Base-by-base conservation (phyloP, 257 asterid genomes). In the Capsicum pubescens region DNA sequence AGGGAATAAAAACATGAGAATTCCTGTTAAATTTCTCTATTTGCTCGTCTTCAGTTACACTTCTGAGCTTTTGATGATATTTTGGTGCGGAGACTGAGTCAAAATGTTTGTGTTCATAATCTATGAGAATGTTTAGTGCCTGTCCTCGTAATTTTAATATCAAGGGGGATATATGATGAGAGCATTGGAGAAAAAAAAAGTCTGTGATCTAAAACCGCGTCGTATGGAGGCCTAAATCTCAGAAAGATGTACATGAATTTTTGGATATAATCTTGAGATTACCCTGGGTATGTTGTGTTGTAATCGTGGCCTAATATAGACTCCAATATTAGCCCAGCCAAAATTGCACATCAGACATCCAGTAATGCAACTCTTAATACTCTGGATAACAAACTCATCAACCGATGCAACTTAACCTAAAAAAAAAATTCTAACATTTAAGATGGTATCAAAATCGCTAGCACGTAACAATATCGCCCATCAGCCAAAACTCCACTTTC, bases 11-110 rank as follows among this genome's bases (percentile, higher is more conserved):
- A 74, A 50, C 46, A 74, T 12, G 12, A 74, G 5, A 16, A 50
- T 74, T 50, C 81, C 50, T 77, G 26, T 77, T 77, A 32, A 77
- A 77, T 77, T 77, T 77, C 64, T 54, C 61, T 77, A 12, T 74
- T 77, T 77, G 19, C 55, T 39, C 9, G 74, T 64, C 13, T 48
- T 52, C 10, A 44, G 79, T 16, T 71, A 0, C 44, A n/a, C 36
- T n/a, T 71, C 9, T 46, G 79, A 71, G 79, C 58, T 6, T 61
- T 66, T n/a, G 0, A 32, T 67, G 50, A 14, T 36, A 32, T 74
- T 74, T 50, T 26, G 13, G 44, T 50, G 9, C 21, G 57, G 60
- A 21, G 61, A 21, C 60, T 3, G 81, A 50, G 81, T 12, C n/a
- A 50, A 48, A 68, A 6, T 12, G 39, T 74, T 72, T 71, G 8